Conservation (phyloP, 2,329 filamentous ascomycete genomes). For the Aspergillus sp. region DNA sequence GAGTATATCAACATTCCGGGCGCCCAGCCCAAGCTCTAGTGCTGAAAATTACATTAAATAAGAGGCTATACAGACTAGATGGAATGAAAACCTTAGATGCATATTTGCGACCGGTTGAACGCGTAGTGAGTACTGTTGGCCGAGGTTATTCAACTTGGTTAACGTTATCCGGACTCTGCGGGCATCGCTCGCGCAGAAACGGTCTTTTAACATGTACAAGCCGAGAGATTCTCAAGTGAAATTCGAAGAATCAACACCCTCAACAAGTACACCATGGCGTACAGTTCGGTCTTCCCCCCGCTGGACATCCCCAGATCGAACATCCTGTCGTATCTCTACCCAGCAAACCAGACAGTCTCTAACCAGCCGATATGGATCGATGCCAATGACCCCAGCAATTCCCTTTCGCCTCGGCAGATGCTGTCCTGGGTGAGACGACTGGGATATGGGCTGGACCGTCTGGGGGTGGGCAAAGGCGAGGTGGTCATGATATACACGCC, state of each 20-base stretch:
- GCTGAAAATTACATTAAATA: no score
- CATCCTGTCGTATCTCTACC: conserved; percentile 14
- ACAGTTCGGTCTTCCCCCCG: conserved; percentile 7
- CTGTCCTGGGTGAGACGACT: conserved; percentile 11
- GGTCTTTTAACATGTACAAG: no score
- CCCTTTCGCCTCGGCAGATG: conserved; percentile 11
- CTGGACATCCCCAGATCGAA: conserved; percentile 8
- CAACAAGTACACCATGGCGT: not conserved
- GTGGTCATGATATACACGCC: conserved; percentile 13
- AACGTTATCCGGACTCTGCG: not conserved
- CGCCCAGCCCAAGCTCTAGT: not conserved
- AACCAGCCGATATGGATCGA: conserved; percentile 15
- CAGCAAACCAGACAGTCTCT: conserved; percentile 7
- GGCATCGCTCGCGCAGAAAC: no score
- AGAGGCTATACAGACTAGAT: no score
- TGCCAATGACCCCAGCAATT: conserved; percentile 5
- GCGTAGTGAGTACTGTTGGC: no score
- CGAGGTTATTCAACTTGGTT: not conserved
- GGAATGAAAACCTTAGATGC: no score
- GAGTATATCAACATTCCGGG: not conserved
- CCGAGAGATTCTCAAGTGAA: no score
- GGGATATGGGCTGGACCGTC: conserved; percentile 9
- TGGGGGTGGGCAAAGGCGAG: not conserved
- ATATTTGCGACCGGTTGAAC: no score
- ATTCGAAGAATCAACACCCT: no score